A percentile compares a stretch with the other conserved stretches of the same genome.
These are phyloP conservation scores for Fusarium goolgardi DNA, from an alignment of 2,329 filamentous ascomycete genomes.

Conservation along the genomic window DNA sequence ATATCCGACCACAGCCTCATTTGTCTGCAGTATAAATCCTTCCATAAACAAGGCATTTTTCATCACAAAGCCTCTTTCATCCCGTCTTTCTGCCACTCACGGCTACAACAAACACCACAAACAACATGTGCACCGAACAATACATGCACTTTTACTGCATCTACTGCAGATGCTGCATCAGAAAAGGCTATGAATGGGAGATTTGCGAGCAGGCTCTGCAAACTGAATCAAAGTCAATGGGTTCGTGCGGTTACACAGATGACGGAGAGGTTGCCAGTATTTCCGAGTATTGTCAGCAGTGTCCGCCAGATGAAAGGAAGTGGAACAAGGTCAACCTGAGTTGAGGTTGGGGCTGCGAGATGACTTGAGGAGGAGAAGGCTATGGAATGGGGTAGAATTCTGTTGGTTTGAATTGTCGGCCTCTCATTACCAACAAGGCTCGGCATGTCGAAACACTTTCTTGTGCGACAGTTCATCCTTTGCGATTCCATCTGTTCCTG, in stretches of 20 bases:
- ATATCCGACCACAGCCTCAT: background rate
- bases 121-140: conserved; percentile 24
- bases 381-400: background rate
- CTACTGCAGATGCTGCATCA: conserved; percentile 16
- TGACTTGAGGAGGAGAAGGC: background rate
- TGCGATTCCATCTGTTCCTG: background rate
- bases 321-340: conserved; percentile 10
- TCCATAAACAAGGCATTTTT: background rate
- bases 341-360: background rate
- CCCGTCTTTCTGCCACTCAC: background rate
- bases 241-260: conserved; percentile 17
- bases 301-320: conserved; percentile 25
- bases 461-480: background rate
- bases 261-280: conserved; percentile 8
- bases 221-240: conserved; percentile 18
- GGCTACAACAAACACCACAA: background rate
- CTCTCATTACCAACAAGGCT: background rate
- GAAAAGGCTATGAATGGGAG: conserved; percentile 14
- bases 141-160: conserved; percentile 20
- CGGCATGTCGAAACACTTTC: background rate
- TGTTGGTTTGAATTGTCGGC: background rate
- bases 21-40: background rate
- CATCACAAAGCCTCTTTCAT: background rate
- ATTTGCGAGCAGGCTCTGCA: conserved; percentile 7
- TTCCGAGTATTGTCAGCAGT: conserved; percentile 21